These are phyloP conservation scores for Brassica juncea DNA, from an alignment of 345 rosid species.

Conservation along the genomic window DNA sequence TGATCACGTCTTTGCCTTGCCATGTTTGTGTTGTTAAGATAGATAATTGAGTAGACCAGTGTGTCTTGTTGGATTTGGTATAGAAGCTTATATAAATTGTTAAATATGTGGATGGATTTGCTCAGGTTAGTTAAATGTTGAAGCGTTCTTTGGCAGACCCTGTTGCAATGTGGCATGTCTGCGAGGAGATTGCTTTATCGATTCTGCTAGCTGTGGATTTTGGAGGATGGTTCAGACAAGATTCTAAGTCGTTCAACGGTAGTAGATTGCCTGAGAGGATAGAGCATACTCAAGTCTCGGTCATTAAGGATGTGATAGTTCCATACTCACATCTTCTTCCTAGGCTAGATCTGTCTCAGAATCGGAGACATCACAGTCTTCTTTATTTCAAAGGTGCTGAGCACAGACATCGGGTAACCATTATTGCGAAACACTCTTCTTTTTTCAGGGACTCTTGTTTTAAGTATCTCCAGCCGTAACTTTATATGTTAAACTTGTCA, in stretches of 20 bases:
- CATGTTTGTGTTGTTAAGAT: neutral
- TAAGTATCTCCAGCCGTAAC: neutral
- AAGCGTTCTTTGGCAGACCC: slow-evolving; percentile 99
- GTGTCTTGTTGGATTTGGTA: neutral
- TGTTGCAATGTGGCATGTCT: slow-evolving; percentile 96
- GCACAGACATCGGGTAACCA: slow-evolving; percentile 78
- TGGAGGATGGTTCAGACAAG: slow-evolving; percentile 92
- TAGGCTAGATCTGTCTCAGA: slow-evolving; percentile 53
- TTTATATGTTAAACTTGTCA: slow-evolving; percentile 17
- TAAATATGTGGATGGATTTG: slow-evolving; percentile 49
- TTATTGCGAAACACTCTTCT: neutral
- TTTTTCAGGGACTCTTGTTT: no score
- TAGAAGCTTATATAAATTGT: slow-evolving; percentile 40
- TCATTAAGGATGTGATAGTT: slow-evolving; percentile 91
- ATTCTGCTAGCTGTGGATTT: slow-evolving; percentile 90
- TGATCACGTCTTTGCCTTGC: slow-evolving; percentile 79
- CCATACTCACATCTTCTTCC: slow-evolving; percentile 93
- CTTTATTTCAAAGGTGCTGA: slow-evolving; percentile 96
- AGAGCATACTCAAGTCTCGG: slow-evolving; percentile 84
- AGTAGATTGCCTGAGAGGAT: slow-evolving; percentile 58
- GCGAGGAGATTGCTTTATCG: slow-evolving; percentile 77
- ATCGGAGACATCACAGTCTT: slow-evolving; percentile 65
- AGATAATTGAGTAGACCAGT: neutral
- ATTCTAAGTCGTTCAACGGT: slow-evolving; percentile 61
- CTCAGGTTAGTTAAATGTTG: slow-evolving; percentile 75